Evolutionary conservation across 1,284 basidiomycete species (phyloP), one percentile per base, ranked within the genome.

Genomic region (Sanguinoderma infundibulare): DNA sequence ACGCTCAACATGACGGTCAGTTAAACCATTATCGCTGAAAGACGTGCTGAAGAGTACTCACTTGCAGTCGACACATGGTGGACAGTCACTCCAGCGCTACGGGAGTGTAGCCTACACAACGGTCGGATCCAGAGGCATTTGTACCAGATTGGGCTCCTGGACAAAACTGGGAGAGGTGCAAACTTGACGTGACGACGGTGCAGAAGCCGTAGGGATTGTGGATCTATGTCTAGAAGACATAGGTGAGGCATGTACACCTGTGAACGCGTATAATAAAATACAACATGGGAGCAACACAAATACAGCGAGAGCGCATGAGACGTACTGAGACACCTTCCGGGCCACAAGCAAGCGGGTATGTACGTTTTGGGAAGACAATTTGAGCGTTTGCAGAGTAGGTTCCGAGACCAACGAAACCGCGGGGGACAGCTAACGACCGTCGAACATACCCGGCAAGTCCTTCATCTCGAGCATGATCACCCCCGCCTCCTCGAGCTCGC

Each of bases 401-500:
- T n/a, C n/a, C n/a, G n/a, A n/a, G n/a, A n/a, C n/a, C n/a, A n/a
- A n/a, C n/a, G n/a, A n/a, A n/a, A n/a, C n/a, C n/a, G n/a, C n/a
- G n/a, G n/a, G n/a, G n/a, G n/a, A n/a, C n/a, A n/a, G n/a, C 59
- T 56, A 73, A 10, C 69, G 66, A 44, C 83, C 78, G 54, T 79
- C 79, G 69, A 89, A 90, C 52, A 89, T 77, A 28, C 78, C 79
- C 12, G 79, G 79, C 22, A 88, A 68, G 70, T 87, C 84, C 69
- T 82, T 81, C 86, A 89, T 87, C 35, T 87, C 86, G 59, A 90
- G 73, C 44, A 90, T 53, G 69, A 80, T 77, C 20, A 86, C 88
- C 8, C 87, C 88, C 8, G 83, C 83, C 67, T 87, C 85, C 72
- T 88, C 85, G 32, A 90, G 73, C 75, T 89, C 84, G 7, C 73